Evolutionary conservation across 148 eudicot genomes (phyloP).

Genomic region (Rhododendron williamsianum): DNA sequence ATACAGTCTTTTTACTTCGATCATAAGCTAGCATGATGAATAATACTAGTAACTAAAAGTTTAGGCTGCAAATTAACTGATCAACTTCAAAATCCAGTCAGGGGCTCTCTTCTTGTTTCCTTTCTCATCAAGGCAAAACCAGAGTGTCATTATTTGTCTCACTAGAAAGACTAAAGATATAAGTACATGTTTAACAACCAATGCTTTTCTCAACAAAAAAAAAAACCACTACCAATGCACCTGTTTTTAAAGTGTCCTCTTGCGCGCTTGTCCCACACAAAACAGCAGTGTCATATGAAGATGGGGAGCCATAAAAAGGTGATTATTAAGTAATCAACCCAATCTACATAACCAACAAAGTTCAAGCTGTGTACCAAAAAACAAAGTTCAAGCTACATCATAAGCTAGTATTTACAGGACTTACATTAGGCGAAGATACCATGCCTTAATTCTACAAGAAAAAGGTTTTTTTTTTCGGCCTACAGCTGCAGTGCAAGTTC

Average conservation of each 20-base stretch:
- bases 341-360: not conserved
- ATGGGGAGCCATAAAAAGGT: not conserved
- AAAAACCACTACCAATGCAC: not conserved
- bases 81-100: not conserved
- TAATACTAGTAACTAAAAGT: not conserved
- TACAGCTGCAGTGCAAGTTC: constrained; percentile 46
- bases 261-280: not conserved
- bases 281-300: not conserved
- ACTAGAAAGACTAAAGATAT: not conserved
- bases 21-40: not conserved
- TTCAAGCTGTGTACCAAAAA: not conserved
- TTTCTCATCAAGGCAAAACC: not conserved
- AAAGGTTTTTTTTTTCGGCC: not conserved
- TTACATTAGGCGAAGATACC: not conserved
- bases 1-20: not conserved
- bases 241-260: not conserved
- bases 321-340: not conserved
- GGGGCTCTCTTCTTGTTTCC: not conserved
- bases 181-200: not conserved
- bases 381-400: not conserved
- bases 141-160: not conserved
- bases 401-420: constrained; percentile 18
- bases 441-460: not conserved
- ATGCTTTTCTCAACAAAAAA: not conserved
- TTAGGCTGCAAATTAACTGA: not conserved